Conservation (phyloP, 495 filamentous ascomycete species). For the Xylaria venustula region DNA sequence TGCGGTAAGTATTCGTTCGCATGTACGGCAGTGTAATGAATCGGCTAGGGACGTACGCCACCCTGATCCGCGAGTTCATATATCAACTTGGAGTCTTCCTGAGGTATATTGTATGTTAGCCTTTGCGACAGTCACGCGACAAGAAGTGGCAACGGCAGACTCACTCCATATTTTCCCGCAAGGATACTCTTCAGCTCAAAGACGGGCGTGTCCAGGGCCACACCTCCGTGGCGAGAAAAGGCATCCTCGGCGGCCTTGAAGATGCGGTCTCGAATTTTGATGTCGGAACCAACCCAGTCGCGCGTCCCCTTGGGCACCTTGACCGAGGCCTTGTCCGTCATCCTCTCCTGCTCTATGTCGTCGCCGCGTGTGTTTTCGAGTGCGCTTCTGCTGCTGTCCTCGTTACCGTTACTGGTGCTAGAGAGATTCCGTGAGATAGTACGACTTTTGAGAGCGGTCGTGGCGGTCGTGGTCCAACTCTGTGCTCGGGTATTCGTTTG, state of each 20-base stretch:
- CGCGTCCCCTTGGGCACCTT: slow-evolving; percentile 24
- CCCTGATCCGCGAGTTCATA: slow-evolving; percentile 86
- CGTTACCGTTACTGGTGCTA: too few species aligned
- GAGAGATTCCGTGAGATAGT: not conserved
- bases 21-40: not conserved
- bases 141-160: not conserved
- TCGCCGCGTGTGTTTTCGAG: not conserved
- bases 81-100: slow-evolving; percentile 85
- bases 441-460: not conserved
- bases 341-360: slow-evolving; percentile 10
- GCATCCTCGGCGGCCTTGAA: slow-evolving; percentile 79
- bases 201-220: slow-evolving; percentile 82
- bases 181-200: slow-evolving; percentile 79
- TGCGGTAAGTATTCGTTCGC: not conserved
- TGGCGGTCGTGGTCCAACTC: not conserved
- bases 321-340: slow-evolving; percentile 12
- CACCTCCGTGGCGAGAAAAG: slow-evolving; percentile 84
- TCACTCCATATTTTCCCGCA: slow-evolving; percentile 79
- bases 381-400: too few species aligned
- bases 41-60: slow-evolving; percentile 66
- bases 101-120: not conserved
- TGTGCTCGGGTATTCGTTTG: not conserved
- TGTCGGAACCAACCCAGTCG: slow-evolving; percentile 62
- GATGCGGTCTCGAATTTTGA: slow-evolving; percentile 79
- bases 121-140: not conserved